Evolutionary conservation across 2,329 filamentous ascomycete species (phyloP), one percentile per base, ranked within the genome.

Genomic region (Calonectria multiphialidica): DNA sequence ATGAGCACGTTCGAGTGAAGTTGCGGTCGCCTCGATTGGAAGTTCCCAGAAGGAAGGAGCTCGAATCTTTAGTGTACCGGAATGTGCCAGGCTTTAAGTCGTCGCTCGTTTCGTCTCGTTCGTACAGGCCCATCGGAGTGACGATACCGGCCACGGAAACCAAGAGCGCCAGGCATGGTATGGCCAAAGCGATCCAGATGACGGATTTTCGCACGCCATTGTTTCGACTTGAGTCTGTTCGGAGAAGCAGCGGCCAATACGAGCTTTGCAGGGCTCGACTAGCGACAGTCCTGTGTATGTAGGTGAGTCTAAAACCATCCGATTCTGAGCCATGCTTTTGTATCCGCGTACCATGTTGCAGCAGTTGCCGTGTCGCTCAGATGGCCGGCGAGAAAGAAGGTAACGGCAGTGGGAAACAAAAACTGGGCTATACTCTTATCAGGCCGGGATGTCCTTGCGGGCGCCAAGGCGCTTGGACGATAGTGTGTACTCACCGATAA

Each of bases 111-210:
- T 75, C 71, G 2, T 78, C 69, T 5, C 79, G 76, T n/a, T 88
- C 83, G 57, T 85, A 85, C 0, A 88, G 78, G 2, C 87, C 87
- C 5, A 88, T 77, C 0, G 87, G 87, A 0, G 86, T 88, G 3
- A 87, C 78, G 6, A 88, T 80, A n/a, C 85, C 83, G 2, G 87
- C 82, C 16, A 87, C 70, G 0, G 84, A 80, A 4, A 84, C 78
- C 12, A 87, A 65, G 21, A 82, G 33, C 4, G 82, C 66, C 1
- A 82, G 64, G 10, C 84, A 63, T 0, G 83, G 78, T 7, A 79
- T 66, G 16, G 68, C n/a, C 28, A 73, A 30, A 0, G 74, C 62
- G 23, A 77, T 67, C 16, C 75, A 57, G 12, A 62, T 44, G 40
- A 80, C 72, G 0, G 63, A 49, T 12, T 18, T 70, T 71, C 80